These are phyloP conservation scores for Zarea fungicola DNA, from an alignment of 2,329 filamentous ascomycete genomes.

Conservation along the genomic window DNA sequence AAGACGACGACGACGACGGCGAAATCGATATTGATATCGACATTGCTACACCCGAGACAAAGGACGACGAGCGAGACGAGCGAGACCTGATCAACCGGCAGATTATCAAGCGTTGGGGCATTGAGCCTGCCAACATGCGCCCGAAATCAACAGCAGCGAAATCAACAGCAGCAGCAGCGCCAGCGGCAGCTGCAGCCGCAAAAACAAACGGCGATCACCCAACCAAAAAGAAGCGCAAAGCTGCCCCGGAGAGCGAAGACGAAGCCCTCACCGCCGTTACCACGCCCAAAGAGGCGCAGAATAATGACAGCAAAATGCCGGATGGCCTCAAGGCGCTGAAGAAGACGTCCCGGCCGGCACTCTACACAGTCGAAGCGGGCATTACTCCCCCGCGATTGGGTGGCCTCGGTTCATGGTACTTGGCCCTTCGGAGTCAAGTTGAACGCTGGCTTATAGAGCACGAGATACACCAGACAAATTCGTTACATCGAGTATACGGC, in stretches of 20 bases:
- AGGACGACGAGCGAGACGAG: conserved; percentile 31
- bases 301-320: not conserved
- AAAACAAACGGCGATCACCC: conserved; percentile 19
- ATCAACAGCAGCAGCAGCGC: no score
- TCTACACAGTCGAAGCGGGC: conserved; percentile 27
- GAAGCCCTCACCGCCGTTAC: conserved; percentile 17
- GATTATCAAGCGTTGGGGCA: conserved; percentile 37
- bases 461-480: conserved; percentile 18
- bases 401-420: conserved; percentile 25
- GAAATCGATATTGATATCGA: conserved; percentile 46
- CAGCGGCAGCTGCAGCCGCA: no score
- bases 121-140: conserved; percentile 14
- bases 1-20: conserved; percentile 45
- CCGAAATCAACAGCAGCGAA: no score
- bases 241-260: conserved; percentile 24
- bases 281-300: conserved; percentile 1
- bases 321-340: conserved; percentile 17
- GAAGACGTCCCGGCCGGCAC: conserved; percentile 26
- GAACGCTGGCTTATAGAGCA: conserved; percentile 18
- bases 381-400: conserved; percentile 21
- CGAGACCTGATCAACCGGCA: conserved; percentile 38
- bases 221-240: conserved; percentile 29
- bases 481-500: conserved; percentile 35
- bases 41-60: conserved; percentile 29
- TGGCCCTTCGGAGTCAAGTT: conserved; percentile 17